Evolutionary conservation across 176 grass and related monocot species (phyloP), one percentile per base, ranked within the genome.

Genomic region (Secale cereale): DNA sequence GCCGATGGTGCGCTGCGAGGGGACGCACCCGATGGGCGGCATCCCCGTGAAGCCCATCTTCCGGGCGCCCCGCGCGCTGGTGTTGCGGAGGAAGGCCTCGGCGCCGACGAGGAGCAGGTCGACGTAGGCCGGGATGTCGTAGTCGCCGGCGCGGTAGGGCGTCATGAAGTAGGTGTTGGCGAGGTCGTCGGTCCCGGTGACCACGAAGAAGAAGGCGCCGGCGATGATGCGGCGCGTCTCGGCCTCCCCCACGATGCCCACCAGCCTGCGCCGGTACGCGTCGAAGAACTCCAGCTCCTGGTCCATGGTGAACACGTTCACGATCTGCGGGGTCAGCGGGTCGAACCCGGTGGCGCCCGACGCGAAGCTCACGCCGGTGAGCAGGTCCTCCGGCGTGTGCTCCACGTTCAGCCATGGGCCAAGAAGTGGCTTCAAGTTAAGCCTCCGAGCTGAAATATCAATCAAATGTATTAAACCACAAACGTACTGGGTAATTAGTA

Each of bases 141-240:
- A 98, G 75, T 91, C 50, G 0, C 19, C 19, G 41, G 40, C 73
- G 2, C 97, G 82, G 54, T 94, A 95, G 0, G 93, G 93, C 27
- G 93, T 91, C 16, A 84, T 90, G 88, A 92, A 98, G 64, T 98
- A 98, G 77, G 97, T 98, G 64, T 94, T 95, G 29, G 93, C 93
- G 6, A 98, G 6, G 84, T 98, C 96, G 83, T 98, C 91, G 20
- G 88, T 94, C 27, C 91, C 96, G 1, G 88, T 76, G 83, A 88
- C 92, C 3, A 98, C 82, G 8, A 95, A 10, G 81, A 83, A 98
- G 2, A 98, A 28, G 27, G 88, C 87, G 13, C 86, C 54, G 1
- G 67, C 36, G 68, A 98, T 76, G 81, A 98, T 89, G 54, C 41
- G 27, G 6, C 40, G n/a, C 7, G 93, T 70, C 89, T 86, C 87